Conservation (phyloP, 2,329 filamentous ascomycete genomes). For the Aureobasidium sp. region DNA sequence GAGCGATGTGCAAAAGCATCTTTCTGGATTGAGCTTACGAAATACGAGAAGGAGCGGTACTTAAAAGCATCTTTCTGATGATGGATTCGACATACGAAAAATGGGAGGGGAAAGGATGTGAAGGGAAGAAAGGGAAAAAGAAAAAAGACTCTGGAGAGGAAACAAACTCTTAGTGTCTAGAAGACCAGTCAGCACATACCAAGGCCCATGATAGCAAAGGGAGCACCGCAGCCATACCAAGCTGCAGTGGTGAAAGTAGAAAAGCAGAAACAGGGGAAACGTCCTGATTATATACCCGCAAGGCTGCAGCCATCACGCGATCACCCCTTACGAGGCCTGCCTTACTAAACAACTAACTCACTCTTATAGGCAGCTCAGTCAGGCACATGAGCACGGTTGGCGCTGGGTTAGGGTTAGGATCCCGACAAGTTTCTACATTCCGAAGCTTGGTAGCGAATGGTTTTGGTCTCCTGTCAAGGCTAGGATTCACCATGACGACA, state of each 20-base stretch:
- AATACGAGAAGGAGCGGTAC: not conserved
- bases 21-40: not conserved
- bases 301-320: not conserved
- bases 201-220: not conserved
- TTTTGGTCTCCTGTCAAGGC: not conserved
- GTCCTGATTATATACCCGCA: not conserved
- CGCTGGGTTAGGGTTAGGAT: not conserved
- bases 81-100: not conserved
- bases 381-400: not conserved
- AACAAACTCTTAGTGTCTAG: not conserved
- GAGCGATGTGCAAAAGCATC: not conserved
- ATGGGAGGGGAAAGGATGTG: not conserved
- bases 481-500: not conserved
- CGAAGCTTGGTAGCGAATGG: not conserved
- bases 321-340: not conserved
- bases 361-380: not conserved
- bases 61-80: not conserved
- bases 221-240: not conserved
- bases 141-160: no score
- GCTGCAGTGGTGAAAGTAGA: not conserved
- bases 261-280: not conserved
- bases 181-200: not conserved
- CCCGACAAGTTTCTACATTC: not conserved
- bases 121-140: not conserved
- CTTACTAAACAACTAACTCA: not conserved